Conservation (phyloP, 176 grass and related monocot genomes). For the Phyllostachys edulis region DNA sequence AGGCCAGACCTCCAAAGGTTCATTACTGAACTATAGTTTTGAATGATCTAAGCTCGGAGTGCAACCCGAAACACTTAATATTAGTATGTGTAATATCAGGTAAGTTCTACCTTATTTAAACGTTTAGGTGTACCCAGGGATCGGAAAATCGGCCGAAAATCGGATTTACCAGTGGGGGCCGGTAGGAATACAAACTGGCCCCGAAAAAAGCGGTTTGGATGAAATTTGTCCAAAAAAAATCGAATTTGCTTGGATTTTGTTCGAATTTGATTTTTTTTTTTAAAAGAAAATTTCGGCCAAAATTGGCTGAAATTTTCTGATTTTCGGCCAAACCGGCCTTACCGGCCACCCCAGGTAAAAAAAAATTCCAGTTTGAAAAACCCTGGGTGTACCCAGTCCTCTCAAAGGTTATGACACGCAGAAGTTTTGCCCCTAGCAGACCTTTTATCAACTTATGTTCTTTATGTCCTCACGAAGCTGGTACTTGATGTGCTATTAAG, state of each 20-base stretch:
- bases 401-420: not conserved
- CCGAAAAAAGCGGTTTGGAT: too few relatives aligned
- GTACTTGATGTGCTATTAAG: not conserved
- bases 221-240: too few relatives aligned
- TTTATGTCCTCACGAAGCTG: not conserved
- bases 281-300: too few relatives aligned
- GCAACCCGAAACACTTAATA: not conserved
- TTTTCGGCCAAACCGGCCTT: too few relatives aligned
- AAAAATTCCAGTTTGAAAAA: too few relatives aligned
- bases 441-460: not conserved
- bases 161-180: too few relatives aligned
- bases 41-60: not conserved
- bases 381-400: not conserved
- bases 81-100: constrained; percentile 6
- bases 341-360: too few relatives aligned
- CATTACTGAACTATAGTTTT: not conserved
- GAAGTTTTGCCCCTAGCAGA: not conserved
- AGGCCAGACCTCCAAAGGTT: not conserved
- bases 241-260: too few relatives aligned
- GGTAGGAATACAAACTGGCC: too few relatives aligned
- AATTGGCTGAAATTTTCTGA: too few relatives aligned
- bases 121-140: not conserved
- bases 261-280: too few relatives aligned
- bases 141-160: too few relatives aligned
- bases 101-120: not conserved